A percentile compares a stretch with the other conserved stretches of the same genome.
Conservation (phyloP, 2,329 filamentous ascomycete genomes). For the Cylindrodendrum hubeiense region DNA sequence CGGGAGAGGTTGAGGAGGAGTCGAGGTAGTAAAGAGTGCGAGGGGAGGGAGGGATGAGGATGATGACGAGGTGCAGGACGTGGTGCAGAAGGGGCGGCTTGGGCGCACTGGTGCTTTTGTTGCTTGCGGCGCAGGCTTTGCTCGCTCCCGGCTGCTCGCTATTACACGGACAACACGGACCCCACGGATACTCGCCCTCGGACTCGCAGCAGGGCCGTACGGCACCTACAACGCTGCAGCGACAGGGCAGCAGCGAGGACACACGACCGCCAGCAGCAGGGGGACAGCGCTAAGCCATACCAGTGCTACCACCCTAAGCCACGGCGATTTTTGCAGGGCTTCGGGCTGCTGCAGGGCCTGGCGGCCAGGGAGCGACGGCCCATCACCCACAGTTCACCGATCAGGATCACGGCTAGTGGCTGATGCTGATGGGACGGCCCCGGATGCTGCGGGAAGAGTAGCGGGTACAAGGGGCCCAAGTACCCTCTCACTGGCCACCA, state of each 20-base stretch:
- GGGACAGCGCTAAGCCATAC: background rate
- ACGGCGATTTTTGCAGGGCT: background rate
- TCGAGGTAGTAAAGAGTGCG: conserved; percentile 37
- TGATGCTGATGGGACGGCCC: conserved; percentile 23
- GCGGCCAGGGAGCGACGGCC: background rate
- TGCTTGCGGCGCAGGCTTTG: conserved; percentile 14
- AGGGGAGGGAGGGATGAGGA: conserved; percentile 44
- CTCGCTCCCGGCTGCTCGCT: conserved; percentile 12
- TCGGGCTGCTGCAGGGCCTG: background rate
- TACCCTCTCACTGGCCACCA: conserved; percentile 34
- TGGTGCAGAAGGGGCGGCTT: conserved; percentile 36
- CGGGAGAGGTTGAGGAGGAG: conserved; percentile 39
- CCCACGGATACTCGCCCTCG: background rate
- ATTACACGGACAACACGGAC: conserved; percentile 23
- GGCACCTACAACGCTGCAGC: background rate
- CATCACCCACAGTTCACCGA: too few relatives aligned
- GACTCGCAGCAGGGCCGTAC: background rate
- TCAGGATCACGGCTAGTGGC: conserved; percentile 9
- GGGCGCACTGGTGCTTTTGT: conserved; percentile 26
- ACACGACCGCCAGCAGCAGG: background rate
- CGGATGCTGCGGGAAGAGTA: conserved; percentile 47
- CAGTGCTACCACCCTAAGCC: background rate
- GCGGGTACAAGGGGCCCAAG: conserved; percentile 40
- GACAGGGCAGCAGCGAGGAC: background rate
- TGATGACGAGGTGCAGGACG: conserved; percentile 47